phyloP scores from a whole-genome alignment of 805 yeast species.

The Cyberlindnera xishuangbannaensis region DNA sequence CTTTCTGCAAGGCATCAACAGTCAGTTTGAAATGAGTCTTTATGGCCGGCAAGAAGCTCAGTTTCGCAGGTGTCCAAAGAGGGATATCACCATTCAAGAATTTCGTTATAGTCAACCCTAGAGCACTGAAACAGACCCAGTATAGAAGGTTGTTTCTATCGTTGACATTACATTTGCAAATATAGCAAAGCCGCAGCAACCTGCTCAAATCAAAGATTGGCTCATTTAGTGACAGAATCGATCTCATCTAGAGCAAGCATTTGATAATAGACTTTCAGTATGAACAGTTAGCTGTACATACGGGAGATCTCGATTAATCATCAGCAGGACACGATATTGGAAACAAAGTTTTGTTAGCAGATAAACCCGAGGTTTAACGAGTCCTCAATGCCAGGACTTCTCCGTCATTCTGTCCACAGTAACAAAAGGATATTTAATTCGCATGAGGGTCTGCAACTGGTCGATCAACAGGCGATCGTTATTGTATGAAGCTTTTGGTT shows the following conservation, averaged over 20 bases:
- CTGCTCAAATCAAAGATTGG: constrained; percentile 4
- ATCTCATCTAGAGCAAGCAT: constrained; percentile 3
- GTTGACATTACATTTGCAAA: constrained; percentile 1
- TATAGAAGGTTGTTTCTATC: constrained; percentile 9
- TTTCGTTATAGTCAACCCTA: too few species aligned
- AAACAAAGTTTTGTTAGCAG: constrained; percentile 13
- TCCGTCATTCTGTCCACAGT: constrained; percentile 14
- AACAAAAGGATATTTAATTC: constrained; percentile 15
- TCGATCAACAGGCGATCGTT: constrained; percentile 14
- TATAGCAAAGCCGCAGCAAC: constrained; percentile 2
- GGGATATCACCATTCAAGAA: too few species aligned
- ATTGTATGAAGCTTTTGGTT: constrained; percentile 2
- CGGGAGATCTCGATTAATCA: constrained; percentile 3
- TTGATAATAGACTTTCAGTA: constrained; percentile 3
- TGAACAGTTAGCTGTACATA: constrained; percentile 5
- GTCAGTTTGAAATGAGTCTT: neutral
- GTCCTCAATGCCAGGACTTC: constrained; percentile 4
- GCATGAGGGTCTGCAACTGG: constrained; percentile 13
- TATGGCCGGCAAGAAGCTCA: constrained; percentile 2
- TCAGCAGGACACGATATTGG: constrained; percentile 9
- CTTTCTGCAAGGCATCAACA: neutral
- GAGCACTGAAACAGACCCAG: too few species aligned
- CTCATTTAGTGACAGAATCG: constrained; percentile 2
- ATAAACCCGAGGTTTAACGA: constrained; percentile 7
- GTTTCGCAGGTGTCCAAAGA: too few species aligned